Base-by-base conservation (phyloP, 2,329 filamentous ascomycete species). In the Cercospora janseana region DNA sequence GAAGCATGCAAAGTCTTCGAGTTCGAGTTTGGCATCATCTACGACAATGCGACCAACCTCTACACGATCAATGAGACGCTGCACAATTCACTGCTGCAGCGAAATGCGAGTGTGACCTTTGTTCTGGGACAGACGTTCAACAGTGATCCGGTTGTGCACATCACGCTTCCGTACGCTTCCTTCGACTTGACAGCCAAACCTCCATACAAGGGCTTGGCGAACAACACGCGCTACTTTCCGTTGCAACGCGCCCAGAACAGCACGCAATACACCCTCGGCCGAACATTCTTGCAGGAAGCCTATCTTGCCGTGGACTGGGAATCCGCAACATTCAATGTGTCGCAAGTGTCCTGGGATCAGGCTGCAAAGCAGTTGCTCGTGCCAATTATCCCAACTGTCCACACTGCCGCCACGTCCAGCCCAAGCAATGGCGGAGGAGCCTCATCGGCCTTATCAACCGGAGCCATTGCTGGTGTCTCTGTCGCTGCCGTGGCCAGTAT, bases 281-380 rank as follows among this genome's bases (percentile, higher is more conserved):
- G 84, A 26, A 78, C 80, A 0, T 88, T 88, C 57, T 69, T 89
- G 46, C 86, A 88, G 63, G 85, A 88, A 66, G 78, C 84, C 2
- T 77, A 78, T 53, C 52, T 78, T 40, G 69, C 66, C 3, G 73
- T 76, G 4, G 73, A 78, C 52, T 77, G 72, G 66, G 74, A 77
- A 54, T 67, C 72, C 9, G 61, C 68, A 20, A 70, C 69, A 26
- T 77, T 78, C 63, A 72, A 71, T 21, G 61, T 78, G 2, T 73
- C 70, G 12, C 73, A 72, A 45, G 60, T 60, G 5, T 29, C 40
- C n/a, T 69, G 65, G 65, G 37, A 52, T 4, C 55, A 60, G 23
- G 57, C 49, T 16, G 46, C 58, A 3, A 18, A 54, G 12, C 41
- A 58, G 21, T 52, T 64, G 15, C 58, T 69, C 5, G 61, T 67